These are phyloP conservation scores for Pycnococcus provasolii DNA, from an alignment of 139 green algal species.

Conservation along the genomic window DNA sequence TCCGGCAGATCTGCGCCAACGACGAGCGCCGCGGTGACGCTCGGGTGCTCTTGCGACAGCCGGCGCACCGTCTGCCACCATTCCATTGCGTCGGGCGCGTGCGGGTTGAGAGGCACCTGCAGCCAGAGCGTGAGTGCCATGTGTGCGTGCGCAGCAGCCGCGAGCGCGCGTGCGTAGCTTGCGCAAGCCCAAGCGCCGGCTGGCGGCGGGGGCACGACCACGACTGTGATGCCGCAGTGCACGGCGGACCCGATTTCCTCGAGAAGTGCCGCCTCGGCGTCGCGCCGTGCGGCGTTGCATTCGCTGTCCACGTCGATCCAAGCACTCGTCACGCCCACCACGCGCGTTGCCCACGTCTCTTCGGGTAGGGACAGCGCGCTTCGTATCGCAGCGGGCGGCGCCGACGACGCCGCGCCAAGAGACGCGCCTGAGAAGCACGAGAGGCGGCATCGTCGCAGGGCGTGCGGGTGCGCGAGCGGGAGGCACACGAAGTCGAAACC, in stretches of 20 bases:
- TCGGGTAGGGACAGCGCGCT: conserved; percentile 59
- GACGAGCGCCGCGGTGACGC: conserved; percentile 60
- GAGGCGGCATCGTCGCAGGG: conserved; percentile 17
- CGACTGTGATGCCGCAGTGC: conserved; percentile 79
- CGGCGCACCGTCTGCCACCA: conserved; percentile 65
- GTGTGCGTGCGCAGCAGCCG: conserved; percentile 10
- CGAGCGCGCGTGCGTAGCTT: conserved; percentile 14
- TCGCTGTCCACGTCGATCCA: conserved; percentile 70
- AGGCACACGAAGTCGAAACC: conserved; percentile 87
- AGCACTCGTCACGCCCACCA: conserved; percentile 43
- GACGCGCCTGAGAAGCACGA: conserved; percentile 21
- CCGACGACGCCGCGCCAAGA: conserved; percentile 16
- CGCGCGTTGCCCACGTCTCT: conserved; percentile 49
- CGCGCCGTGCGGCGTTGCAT: conserved; percentile 27
- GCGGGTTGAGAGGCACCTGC: conserved; percentile 14
- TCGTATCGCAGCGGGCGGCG: conserved; percentile 41
- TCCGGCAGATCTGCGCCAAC: conserved; percentile 37
- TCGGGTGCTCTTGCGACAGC: conserved; percentile 53
- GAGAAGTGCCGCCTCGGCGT: conserved; percentile 49
- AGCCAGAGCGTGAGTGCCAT: conserved; percentile 3
- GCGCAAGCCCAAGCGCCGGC: conserved; percentile 54
- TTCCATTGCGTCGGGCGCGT: conserved; percentile 42
- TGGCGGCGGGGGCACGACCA: conserved; percentile 45
- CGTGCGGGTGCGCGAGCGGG: conserved; percentile 51
- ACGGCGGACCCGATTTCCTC: conserved; percentile 83